Evolutionary conservation across 768 basidiomycete species (phyloP).

Genomic region (Tricholoma matsutake): DNA sequence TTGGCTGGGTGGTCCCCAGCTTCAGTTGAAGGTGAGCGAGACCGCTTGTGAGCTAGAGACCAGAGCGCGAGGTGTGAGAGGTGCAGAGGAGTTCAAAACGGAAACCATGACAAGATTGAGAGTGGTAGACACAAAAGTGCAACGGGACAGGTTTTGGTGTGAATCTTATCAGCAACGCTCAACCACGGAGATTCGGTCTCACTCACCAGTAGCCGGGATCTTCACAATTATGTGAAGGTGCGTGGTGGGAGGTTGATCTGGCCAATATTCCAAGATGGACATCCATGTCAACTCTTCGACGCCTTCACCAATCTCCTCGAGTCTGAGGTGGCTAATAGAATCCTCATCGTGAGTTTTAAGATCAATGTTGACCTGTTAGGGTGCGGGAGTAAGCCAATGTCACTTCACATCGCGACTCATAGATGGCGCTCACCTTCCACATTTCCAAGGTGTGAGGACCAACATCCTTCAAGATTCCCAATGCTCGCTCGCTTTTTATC

Average conservation of each 20-base stretch:
- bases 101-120: not conserved
- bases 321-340: not conserved
- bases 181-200: not conserved
- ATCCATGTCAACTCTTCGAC: not conserved
- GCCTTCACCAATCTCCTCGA: not conserved
- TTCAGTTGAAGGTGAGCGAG: too few relatives aligned
- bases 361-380: not conserved
- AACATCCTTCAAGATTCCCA: not conserved
- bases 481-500: not conserved
- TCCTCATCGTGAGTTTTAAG: not conserved
- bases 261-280: not conserved
- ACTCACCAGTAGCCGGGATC: not conserved
- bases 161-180: not conserved
- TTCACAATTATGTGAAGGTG: not conserved
- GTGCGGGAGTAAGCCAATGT: not conserved
- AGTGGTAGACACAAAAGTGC: not conserved
- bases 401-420: not conserved
- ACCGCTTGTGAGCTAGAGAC: too few relatives aligned
- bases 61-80: too few relatives aligned
- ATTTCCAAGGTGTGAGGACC: not conserved
- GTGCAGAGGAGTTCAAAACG: too few relatives aligned
- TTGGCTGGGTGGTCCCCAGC: too few relatives aligned
- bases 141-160: not conserved
- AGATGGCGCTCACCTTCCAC: not conserved
- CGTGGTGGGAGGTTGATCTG: not conserved